Evolutionary conservation across 2,329 filamentous ascomycete species (phyloP), one percentile per base, ranked within the genome.

Genomic region (Neurospora crassa): DNA sequence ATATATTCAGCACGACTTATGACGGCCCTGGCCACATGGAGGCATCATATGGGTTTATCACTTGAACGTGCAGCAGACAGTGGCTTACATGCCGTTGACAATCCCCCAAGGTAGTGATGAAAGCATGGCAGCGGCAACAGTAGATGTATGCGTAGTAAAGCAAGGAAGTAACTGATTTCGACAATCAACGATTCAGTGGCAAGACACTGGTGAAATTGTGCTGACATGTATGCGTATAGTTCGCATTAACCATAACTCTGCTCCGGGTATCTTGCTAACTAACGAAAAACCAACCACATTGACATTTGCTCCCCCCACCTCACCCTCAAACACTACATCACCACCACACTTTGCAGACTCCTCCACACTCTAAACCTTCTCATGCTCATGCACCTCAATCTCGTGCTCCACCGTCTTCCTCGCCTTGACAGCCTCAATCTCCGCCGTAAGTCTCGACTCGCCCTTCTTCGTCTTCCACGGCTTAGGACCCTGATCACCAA

Each of bases 381-480:
- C 53, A 34, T 63, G 53, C 24, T 63, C 43, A 24, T 69, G 69
- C 12, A 69, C 67, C 34, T 63, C 70, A 16, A 67, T 53, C 45
- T 72, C 75, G 1, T 67, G 71, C 34, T 73, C 59, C 53, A 34
- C 53, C 40, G 68, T 72, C 74, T 76, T 74, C 68, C 74, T 74
- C 37, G 75, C 72, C 40, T 69, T 73, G 14, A 78, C 74, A 10
- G 73, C 75, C 73, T 79, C 75, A 40, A 79, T 78, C 72, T 77
- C 76, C 2, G 74, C 75, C 12, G 73, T 59, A 37, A 79, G 73
- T 1, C 78, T 71, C 40, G 76, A 77, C 68, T 76, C 74, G 29
- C 78, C 78, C 74, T 76, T 77, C 72, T 71, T 76, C 42, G 81
- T 84, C 71, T 81, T 80, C 83, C 82, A 84, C 0, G 82, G 78